Conservation (phyloP, 495 filamentous ascomycete species). For the Diplogelasinospora grovesii region DNA sequence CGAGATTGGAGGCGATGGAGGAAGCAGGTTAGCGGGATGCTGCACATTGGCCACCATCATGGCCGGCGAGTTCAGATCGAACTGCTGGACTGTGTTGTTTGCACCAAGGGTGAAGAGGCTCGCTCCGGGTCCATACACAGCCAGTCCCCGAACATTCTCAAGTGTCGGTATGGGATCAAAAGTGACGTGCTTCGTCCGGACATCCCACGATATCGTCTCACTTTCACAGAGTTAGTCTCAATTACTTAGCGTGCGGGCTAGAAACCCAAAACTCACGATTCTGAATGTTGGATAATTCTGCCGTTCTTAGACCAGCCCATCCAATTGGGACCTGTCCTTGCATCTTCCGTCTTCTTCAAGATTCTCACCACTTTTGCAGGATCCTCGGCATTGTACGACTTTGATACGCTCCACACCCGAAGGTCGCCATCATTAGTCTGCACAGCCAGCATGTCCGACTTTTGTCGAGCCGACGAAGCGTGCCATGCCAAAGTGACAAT, state of each 20-base stretch:
- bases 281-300: constrained; percentile 84
- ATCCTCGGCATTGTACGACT: constrained; percentile 66
- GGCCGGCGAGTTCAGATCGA: constrained; percentile 74
- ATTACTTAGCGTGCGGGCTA: background rate
- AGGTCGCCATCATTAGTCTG: constrained; percentile 90
- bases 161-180: constrained; percentile 82
- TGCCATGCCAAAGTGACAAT: constrained; percentile 94
- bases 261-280: constrained; percentile 63
- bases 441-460: constrained; percentile 95
- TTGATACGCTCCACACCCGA: constrained; percentile 94
- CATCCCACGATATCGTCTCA: constrained; percentile 91
- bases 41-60: constrained; percentile 76
- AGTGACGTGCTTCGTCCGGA: constrained; percentile 89
- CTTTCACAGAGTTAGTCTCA: constrained; percentile 36
- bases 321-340: constrained; percentile 78
- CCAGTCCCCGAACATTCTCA: constrained; percentile 70
- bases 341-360: constrained; percentile 72
- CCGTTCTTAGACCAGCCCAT: constrained; percentile 98
- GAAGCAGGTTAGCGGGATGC: constrained; percentile 66
- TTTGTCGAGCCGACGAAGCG: constrained; percentile 91
- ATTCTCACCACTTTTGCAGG: constrained; percentile 80
- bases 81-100: constrained; percentile 87
- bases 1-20: constrained; percentile 70
- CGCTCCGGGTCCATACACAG: constrained; percentile 82
- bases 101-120: constrained; percentile 89